Base-by-base conservation (phyloP, 2,329 filamentous ascomycete species). In the Aureobasidium sp. region DNA sequence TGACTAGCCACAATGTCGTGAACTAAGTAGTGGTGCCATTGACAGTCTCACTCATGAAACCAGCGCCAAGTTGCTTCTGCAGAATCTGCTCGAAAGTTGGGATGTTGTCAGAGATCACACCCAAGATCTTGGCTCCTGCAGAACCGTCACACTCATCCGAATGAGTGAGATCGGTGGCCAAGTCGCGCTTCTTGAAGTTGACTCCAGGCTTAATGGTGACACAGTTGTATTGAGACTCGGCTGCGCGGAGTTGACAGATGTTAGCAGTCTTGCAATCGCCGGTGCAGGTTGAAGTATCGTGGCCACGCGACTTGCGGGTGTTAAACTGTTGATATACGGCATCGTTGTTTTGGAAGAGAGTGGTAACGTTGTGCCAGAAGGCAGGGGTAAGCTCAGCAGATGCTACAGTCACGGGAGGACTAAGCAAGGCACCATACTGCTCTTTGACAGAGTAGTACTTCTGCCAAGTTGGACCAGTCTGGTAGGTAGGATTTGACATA, bases 291-390 rank as follows among this genome's bases (percentile, higher is more conserved):
- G 71, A 71, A 3, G 72, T 68, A 5, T 71, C 70, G 71, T 76
- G 79, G 3, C 79, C 80, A 6, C 82, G 75, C 9, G 73, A 76
- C 63, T 80, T 81, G 61, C 81, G 74, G 0, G 72, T 68, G 51
- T 77, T 75, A 68, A 78, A 85, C 3, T 70, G 72, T 16, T 77
- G 71, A 65, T 84, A 84, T 1, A 75, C 69, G 0, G 67, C 63
- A 2, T 75, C 65, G 60, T 82, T 69, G 5, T 62, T 65, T 63
- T 81, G 78, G 53, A 85, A 77, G 3, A 73, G 68, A 1, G 72
- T 72, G 1, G 82, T 85, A 25, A 85, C 74, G 64, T 81, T 78
- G 68, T 85, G 82, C 82, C 83, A 85, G 70, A 85, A 85, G 1
- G 78, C 78, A 0, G 82, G 79, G 1, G 79, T 81, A 37, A 86